Evolutionary conservation across 768 basidiomycete species (phyloP), one percentile per base, ranked within the genome.

Genomic region (Auricularia cornea): DNA sequence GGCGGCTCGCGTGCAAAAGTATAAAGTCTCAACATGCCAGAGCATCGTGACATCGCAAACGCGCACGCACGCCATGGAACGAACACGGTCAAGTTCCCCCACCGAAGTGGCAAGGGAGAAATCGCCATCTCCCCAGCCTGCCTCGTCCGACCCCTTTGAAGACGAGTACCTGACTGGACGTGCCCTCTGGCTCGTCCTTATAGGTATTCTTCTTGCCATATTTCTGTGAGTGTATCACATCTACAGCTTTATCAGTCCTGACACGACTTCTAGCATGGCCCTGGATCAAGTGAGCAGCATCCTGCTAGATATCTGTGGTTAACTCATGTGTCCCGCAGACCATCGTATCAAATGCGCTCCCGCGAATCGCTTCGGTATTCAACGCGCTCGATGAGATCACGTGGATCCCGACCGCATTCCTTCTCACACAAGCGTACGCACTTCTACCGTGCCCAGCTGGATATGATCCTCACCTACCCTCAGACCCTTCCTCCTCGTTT

Each of bases 271-370:
- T 38, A 38, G 35, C 10, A 38, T 38, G 35, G 35, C 35, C 8
- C 16, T 38, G 35, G 35, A 38, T 38, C 35, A 38, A 14, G 35
- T 38, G 10, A 38, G 35, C 35, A n/a, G n/a, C n/a, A 41, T 41
- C 40, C 10, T 41, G 10, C 28, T 14, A 38, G 35, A 10, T 38
- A 8, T 10, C 35, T 14, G 35, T 14, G 35, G 35, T 38, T 38
- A 14, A 14, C 16, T 14, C 16, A 14, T 10, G 20, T 52, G 12
- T n/a, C 20, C 8, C 20, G 51, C 74, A 76, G 64, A 66, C 73
- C 44, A 74, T 76, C 64, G 65, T 74, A 54, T 72, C 65, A 20
- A 66, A 57, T 28, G 65, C 65, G 5, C 63, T 66, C 23, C 65
- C 65, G 16, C 20, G 51, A 26, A 60, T 66, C 10, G 51, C 63